Base-by-base conservation (phyloP, 192 early-diverging fungal species). In the Backusella parvicylindrica region DNA sequence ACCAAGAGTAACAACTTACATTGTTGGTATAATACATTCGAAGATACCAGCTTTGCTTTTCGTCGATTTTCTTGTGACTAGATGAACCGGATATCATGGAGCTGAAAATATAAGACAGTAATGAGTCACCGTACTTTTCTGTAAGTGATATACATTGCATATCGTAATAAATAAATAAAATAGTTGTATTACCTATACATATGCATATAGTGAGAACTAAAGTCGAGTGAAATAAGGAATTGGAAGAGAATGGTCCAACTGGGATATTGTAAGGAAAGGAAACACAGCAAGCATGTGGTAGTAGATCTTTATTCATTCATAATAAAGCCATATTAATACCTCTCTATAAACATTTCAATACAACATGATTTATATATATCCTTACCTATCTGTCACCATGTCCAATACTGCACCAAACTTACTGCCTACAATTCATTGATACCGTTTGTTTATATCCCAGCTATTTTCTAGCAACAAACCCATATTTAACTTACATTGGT, bases 161-260 rank as follows among this genome's bases (percentile, higher is more conserved):
- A n/a, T n/a, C n/a, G n/a, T n/a, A n/a, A n/a, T n/a, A n/a, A n/a
- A n/a, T n/a, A n/a, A n/a, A n/a, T n/a, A n/a, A n/a, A n/a, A n/a
- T n/a, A n/a, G n/a, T n/a, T n/a, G n/a, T n/a, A n/a, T 80, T 84
- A 92, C 91, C 92, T 89, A 84, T 97, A 97, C 96, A 99, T 99
- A 67, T 99, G 98, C 90, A 98, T 93, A 79, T 99, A 99, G 80
- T 99, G 98, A 75, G 93, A 94, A 75, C 92, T 93, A 35, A 99
- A 89, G 74, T 99, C 98, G 64, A 99, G 87, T 1, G 95, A 89
- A 71, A 97, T 95, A 53, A 99, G 86, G 50, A 93, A 79, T 85
- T 97, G 96, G 76, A 97, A 97, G 4, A 93, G 21, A 13, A 98
- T 76, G 23, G 94, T 86, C 71, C 91, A 89, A 0, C 23, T 23